A percentile compares a stretch with the other conserved stretches of the same genome.
phyloP scores from a whole-genome alignment of 2,329 filamentous ascomycete genomes.

The Epichloe brachyelytri region DNA sequence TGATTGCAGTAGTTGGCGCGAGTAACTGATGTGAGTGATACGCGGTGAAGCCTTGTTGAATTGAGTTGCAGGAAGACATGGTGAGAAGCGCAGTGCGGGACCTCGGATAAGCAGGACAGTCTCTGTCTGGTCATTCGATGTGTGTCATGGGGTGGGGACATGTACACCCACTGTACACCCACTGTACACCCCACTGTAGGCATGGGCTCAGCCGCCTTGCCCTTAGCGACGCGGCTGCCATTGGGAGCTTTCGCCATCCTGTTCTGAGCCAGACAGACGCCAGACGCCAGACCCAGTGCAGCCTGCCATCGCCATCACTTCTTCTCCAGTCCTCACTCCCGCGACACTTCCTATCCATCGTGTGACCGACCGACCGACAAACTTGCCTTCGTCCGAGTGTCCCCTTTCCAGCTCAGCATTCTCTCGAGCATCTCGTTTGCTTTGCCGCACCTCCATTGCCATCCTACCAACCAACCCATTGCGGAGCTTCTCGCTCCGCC shows the following conservation, averaged over 20 bases:
- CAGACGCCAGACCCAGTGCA: neutral
- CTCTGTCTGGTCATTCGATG: too few relatives aligned
- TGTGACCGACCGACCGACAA: neutral
- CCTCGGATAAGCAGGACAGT: too few relatives aligned
- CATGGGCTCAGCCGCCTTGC: too few relatives aligned
- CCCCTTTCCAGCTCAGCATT: neutral
- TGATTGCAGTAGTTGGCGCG: neutral
- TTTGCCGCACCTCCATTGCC: conserved; percentile 1
- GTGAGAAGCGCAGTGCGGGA: too few relatives aligned
- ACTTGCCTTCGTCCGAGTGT: neutral
- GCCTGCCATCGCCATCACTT: conserved; percentile 1
- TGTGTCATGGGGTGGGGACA: too few relatives aligned
- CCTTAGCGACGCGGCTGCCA: too few relatives aligned
- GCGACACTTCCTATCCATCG: neutral
- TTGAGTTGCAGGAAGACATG: too few relatives aligned
- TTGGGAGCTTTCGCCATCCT: conserved; percentile 6
- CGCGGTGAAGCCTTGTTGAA: too few relatives aligned
- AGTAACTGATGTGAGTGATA: too few relatives aligned
- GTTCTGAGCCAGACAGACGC: neutral
- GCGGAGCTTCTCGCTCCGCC: conserved; percentile 4
- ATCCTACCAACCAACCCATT: neutral
- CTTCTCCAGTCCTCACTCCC: neutral
- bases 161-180: too few relatives aligned
- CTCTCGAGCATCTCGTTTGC: neutral
- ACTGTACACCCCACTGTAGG: too few relatives aligned